Base-by-base conservation (phyloP, 345 rosid genomes). In the Raphanus sativus region DNA sequence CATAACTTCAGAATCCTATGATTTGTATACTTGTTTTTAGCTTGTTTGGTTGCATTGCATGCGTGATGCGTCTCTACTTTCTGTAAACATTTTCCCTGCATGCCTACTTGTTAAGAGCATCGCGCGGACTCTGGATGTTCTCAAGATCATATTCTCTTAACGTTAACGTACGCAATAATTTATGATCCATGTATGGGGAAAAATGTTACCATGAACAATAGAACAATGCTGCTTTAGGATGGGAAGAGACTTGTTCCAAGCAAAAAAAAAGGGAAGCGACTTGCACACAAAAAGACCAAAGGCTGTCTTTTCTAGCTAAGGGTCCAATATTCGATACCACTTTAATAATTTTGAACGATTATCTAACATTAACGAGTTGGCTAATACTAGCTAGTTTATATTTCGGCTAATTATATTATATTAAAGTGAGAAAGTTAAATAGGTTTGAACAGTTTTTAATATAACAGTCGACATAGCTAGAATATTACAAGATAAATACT, bases 11-110 rank as follows among this genome's bases (percentile, higher is more conserved):
- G 77, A 25, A 78, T 78, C 77, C 42, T 65, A 59, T 66, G 67
- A 71, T 55, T 40, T 70, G 66, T 70, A n/a, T 48, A 70, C 76
- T 71, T 65, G 3, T 75, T 65, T 56, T 40, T 25, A n/a, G 1
- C 40, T 52, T 77, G 58, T 17, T 77, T 77, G 25, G 34, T 66
- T 77, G 68, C 76, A 71, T 58, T 71, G 54, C 72, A 65, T 71
- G 60, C 56, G 28, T 50, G 72, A 65, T 71, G 60, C 56, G 28
- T 50, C 65, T 62, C 70, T 32, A 68, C 68, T 32, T 54, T 10
- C 13, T 75, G 59, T 16, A 16, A 64, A 42, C 55, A 76, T 34
- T 62, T 1, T 25, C 48, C 75, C 62, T 76, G 70, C 75, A 76
- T 66, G 26, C 55, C 69, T 69, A 69, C 11, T 61, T 76, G 56